Conservation (phyloP, 2,329 filamentous ascomycete genomes). For the Exophiala mesophila region DNA sequence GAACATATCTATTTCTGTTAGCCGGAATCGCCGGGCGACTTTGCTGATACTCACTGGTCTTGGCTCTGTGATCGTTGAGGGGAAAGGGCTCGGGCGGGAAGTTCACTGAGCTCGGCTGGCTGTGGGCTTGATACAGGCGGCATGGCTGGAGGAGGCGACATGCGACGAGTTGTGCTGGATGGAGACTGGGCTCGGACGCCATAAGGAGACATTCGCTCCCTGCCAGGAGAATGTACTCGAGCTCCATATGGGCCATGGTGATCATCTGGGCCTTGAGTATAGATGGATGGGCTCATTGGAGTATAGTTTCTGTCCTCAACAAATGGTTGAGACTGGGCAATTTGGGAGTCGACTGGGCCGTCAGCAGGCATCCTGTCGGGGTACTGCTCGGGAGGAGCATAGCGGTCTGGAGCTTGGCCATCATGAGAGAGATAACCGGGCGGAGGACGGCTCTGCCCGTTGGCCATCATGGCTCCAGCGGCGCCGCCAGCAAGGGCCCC, state of each 20-base stretch:
- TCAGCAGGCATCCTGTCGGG: conserved; percentile 2
- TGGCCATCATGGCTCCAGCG: conserved; percentile 39
- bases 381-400: conserved; percentile 37
- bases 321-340: conserved; percentile 13
- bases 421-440: conserved; percentile 45
- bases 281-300: conserved; percentile 17
- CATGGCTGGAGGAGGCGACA: conserved; percentile 53
- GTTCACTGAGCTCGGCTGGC: conserved; percentile 11
- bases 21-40: background rate
- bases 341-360: conserved; percentile 11
- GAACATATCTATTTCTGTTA: conserved; percentile 33
- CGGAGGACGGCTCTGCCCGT: conserved; percentile 42
- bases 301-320: conserved; percentile 31
- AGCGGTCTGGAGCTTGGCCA: conserved; percentile 34
- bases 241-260: conserved; percentile 63
- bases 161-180: conserved; percentile 48
- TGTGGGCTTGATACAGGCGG: conserved; percentile 50
- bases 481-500: conserved; percentile 33
- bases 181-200: conserved; percentile 24
- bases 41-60: conserved; percentile 20
- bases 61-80: conserved; percentile 17
- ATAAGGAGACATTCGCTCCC: conserved; percentile 26
- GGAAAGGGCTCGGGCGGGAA: conserved; percentile 8
- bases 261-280: conserved; percentile 19
- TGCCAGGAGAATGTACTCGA: conserved; percentile 38